These are phyloP conservation scores for Penicillium taxi DNA, from an alignment of 495 filamentous ascomycete genomes.

Conservation along the genomic window DNA sequence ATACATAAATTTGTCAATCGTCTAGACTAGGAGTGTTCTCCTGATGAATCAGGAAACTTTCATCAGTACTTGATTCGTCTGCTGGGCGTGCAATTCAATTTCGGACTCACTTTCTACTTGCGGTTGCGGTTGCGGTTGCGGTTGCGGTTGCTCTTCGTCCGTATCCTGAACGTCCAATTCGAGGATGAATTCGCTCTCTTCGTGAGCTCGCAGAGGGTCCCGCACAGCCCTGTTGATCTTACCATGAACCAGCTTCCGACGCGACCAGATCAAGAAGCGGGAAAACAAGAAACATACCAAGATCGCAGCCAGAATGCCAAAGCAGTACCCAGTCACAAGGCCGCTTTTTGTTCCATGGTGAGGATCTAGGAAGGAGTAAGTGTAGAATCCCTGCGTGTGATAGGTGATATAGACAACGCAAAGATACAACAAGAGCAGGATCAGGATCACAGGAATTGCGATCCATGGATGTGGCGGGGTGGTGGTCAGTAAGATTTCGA, in stretches of 20 bases:
- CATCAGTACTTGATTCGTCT: no score
- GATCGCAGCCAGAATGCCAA: slow-evolving; percentile 54
- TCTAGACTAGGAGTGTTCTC: no score
- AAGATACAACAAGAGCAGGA: slow-evolving; percentile 61
- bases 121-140: no score
- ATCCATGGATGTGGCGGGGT: slow-evolving; percentile 44
- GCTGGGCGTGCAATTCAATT: no score
- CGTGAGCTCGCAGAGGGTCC: slow-evolving; percentile 11
- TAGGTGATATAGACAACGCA: slow-evolving; percentile 65
- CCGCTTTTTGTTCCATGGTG: slow-evolving; percentile 36
- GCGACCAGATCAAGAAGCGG: slow-evolving; percentile 45
- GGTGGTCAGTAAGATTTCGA: slow-evolving; percentile 63
- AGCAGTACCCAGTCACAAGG: slow-evolving; percentile 40
- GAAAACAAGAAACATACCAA: slow-evolving; percentile 55
- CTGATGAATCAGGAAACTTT: no score
- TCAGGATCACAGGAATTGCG: slow-evolving; percentile 27
- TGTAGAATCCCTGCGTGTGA: slow-evolving; percentile 61
- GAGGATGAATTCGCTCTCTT: no score
- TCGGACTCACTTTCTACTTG: no score
- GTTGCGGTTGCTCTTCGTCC: background rate
- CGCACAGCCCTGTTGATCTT: slow-evolving; percentile 20
- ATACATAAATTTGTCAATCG: no score
- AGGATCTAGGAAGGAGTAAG: slow-evolving; percentile 66
- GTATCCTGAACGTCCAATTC: background rate
- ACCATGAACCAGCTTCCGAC: slow-evolving; percentile 33